These are phyloP conservation scores for Candida sanyaensis DNA, from an alignment of 1,139 yeast species.

Conservation along the genomic window DNA sequence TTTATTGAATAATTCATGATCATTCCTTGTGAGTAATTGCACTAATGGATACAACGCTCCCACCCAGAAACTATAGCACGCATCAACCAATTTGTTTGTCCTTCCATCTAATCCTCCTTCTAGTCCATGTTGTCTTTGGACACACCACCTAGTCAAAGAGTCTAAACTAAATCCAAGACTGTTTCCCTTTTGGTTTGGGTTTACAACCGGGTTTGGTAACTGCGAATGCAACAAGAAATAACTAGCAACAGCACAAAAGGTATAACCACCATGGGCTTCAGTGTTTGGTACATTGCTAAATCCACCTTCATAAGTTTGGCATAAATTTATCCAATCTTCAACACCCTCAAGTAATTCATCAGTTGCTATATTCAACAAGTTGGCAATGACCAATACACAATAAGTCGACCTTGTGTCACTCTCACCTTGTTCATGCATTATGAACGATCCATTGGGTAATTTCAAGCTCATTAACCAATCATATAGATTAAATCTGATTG, in stretches of 20 bases:
- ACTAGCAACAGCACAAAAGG: constrained; percentile 86
- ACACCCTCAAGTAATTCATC: constrained; percentile 59
- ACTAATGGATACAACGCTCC: constrained; percentile 75
- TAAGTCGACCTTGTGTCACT: constrained; percentile 84
- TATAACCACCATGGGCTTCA: constrained; percentile 98
- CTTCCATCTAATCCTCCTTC: constrained; percentile 93
- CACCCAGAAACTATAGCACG: constrained; percentile 95
- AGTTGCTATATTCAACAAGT: constrained; percentile 63
- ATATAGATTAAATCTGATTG: constrained; percentile 42
- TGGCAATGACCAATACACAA: constrained; percentile 79
- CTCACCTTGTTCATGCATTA: constrained; percentile 81
- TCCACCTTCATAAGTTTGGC: constrained; percentile 97
- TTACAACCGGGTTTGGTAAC: neutral
- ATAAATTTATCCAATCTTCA: constrained; percentile 59
- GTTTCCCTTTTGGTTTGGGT: neutral
- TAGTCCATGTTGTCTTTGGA: constrained; percentile 61
- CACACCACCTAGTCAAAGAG: constrained; percentile 61
- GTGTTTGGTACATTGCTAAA: constrained; percentile 79
- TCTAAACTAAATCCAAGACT: constrained; percentile 32
- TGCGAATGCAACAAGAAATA: constrained; percentile 31
- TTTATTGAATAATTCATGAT: constrained; percentile 45
- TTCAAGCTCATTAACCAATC: constrained; percentile 71
- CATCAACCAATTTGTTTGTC: constrained; percentile 91
- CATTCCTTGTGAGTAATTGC: constrained; percentile 41
- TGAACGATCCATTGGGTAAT: constrained; percentile 68